Evolutionary conservation across 495 filamentous ascomycete genomes (phyloP), one percentile per base, ranked within the genome.

Genomic region (Neurospora sp.): DNA sequence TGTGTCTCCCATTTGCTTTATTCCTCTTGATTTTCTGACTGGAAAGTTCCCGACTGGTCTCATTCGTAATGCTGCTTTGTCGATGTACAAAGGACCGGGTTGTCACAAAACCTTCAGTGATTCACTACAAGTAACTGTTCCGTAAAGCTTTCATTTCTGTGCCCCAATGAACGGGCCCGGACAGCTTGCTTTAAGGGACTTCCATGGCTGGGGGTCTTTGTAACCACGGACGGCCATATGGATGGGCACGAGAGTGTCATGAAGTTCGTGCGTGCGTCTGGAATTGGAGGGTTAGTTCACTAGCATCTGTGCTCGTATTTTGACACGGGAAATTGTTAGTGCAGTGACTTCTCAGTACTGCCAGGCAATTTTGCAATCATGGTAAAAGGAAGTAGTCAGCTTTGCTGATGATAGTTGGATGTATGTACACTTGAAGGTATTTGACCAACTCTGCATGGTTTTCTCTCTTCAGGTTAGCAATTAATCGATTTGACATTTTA

Each of bases 81-180:
- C 8, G 40, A 40, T 40, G 40, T 40, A 40, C 9, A 40, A 40
- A 40, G 40, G 40, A 40, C 40, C 0, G 11, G 10, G 12, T 40
- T 40, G 0, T 40, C 11, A 12, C 11, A 46, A 46, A 10, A 4
- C 8, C 3, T 46, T 4, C 8, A 10, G 44, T 20, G 8, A 12
- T 12, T 12, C 40, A 11, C 12, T 40, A 22, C 22, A 22, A 22
- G 22, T 22, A 0, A 40, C 10, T 12, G 0, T 40, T 5, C 12
- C 11, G 11, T 11, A 11, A 14, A 40, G 4, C 10, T 18, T 44
- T 44, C 16, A 44, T 1, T 18, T n/a, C 42, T 44, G 18, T 18
- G 1, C 9, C 18, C 16, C 1, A 0, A 3, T n/a, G 3, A n/a
- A 48, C 0, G 3, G 1, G 3, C 11, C 44, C 1, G 3, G 9